Evolutionary conservation across 164 flowering plant species (phyloP).

Genomic region (Piper longum): DNA sequence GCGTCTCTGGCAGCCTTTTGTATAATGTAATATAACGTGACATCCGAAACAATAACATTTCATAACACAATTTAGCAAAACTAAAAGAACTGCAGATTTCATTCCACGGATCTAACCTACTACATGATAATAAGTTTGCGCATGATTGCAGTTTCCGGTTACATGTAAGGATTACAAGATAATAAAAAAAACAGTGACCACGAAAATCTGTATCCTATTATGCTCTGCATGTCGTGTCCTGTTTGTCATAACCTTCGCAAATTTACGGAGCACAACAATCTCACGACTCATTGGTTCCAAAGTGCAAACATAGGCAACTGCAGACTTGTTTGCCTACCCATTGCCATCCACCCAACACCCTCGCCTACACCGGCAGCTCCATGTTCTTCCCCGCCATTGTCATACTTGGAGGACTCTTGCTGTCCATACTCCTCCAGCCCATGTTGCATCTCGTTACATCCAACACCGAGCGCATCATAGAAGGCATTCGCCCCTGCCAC

Average conservation of each 20-base stretch:
- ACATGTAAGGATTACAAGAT: neutral
- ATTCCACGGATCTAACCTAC: too few species aligned
- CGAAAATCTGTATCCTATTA: neutral
- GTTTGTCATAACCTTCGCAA: too few species aligned
- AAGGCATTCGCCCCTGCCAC: neutral
- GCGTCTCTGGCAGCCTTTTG: too few species aligned
- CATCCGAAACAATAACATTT: too few species aligned
- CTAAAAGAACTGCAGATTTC: too few species aligned
- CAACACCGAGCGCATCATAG: neutral
- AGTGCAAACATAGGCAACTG: constrained; percentile 1
- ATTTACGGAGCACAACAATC: neutral
- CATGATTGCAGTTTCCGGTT: neutral
- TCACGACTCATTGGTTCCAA: neutral
- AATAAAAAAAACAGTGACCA: neutral
- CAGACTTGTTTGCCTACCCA: neutral
- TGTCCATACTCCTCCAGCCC: neutral
- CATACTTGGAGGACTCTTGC: neutral
- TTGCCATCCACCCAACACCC: neutral
- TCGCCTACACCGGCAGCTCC: neutral
- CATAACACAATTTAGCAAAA: too few species aligned
- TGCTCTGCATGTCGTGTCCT: neutral
- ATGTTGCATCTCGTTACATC: neutral
- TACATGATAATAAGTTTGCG: neutral
- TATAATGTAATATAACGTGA: too few species aligned
- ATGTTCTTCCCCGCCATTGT: neutral